Conservation (phyloP, 192 early-diverging fungal genomes). For the Spinellus fusiger region DNA sequence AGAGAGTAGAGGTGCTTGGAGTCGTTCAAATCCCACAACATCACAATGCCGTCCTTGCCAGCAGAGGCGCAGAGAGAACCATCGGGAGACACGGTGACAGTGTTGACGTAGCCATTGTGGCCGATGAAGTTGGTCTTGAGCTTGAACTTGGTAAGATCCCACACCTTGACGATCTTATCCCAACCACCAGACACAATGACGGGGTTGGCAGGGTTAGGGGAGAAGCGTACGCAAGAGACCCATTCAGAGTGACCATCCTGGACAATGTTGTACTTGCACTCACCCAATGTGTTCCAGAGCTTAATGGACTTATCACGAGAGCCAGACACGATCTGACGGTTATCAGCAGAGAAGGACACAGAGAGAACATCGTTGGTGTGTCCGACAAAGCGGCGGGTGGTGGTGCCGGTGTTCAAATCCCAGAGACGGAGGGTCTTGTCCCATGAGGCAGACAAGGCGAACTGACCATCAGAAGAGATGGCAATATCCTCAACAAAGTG, state of each 20-base stretch:
- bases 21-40: conserved; percentile 99
- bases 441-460: conserved; percentile 97
- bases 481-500: conserved; percentile 98
- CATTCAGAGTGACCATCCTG: conserved; percentile 97
- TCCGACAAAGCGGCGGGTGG: conserved; percentile 95
- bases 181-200: conserved; percentile 97
- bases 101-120: conserved; percentile 97
- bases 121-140: conserved; percentile 98
- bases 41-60: conserved; percentile 97
- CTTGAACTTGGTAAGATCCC: conserved; percentile 98
- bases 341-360: conserved; percentile 99
- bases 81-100: conserved; percentile 98
- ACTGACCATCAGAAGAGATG: conserved; percentile 98
- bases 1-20: conserved; percentile 99
- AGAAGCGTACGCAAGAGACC: conserved; percentile 99
- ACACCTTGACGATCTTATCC: conserved; percentile 99
- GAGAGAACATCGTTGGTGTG: conserved; percentile 98
- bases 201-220: conserved; percentile 96
- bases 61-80: conserved; percentile 99
- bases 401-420: conserved; percentile 93
- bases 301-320: conserved; percentile 99
- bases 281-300: conserved; percentile 99
- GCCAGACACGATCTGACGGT: conserved; percentile 98
- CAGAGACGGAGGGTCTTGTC: conserved; percentile 99
- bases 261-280: conserved; percentile 99